A percentile compares a stretch with the other conserved stretches of the same genome.
Conservation (phyloP, 2,329 filamentous ascomycete genomes). For the Metarhizium guizhouense region DNA sequence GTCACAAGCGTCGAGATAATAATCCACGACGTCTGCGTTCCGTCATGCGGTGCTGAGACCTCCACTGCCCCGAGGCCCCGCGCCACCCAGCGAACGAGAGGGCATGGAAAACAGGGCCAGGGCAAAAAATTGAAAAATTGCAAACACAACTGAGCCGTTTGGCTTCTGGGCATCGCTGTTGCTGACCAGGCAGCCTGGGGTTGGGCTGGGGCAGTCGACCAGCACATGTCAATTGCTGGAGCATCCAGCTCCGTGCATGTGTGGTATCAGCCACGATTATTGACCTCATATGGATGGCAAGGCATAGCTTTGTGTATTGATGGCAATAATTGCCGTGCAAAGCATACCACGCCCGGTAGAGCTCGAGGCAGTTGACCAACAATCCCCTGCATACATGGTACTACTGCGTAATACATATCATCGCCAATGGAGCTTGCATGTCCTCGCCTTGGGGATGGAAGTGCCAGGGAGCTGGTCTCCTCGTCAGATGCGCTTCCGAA, state of each 20-base stretch:
- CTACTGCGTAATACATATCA: background rate
- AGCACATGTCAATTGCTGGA: background rate
- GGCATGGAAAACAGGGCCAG: constrained; percentile 3
- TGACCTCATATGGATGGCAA: too few relatives aligned
- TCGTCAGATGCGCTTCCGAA: background rate
- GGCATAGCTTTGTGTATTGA: background rate
- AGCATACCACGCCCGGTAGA: background rate
- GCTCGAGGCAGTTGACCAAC: background rate
- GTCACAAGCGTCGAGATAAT: constrained; percentile 15
- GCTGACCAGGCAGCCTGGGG: background rate
- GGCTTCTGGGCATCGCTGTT: background rate
- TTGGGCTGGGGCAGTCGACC: background rate
- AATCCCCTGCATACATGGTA: too few relatives aligned
- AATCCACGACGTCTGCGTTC: constrained; percentile 12
- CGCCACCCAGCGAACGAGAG: constrained; percentile 3
- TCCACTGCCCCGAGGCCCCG: constrained; percentile 3
- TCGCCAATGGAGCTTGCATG: background rate
- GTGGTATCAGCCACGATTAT: too few relatives aligned
- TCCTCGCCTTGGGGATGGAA: background rate
- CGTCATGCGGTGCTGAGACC: constrained; percentile 6
- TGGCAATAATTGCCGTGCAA: background rate
- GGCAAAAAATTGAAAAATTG: background rate
- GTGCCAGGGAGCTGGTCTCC: background rate
- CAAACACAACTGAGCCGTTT: background rate
- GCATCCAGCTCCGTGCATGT: too few relatives aligned